Conservation (phyloP, 805 yeast genomes). For the Zygosaccharomyces rouxii region DNA sequence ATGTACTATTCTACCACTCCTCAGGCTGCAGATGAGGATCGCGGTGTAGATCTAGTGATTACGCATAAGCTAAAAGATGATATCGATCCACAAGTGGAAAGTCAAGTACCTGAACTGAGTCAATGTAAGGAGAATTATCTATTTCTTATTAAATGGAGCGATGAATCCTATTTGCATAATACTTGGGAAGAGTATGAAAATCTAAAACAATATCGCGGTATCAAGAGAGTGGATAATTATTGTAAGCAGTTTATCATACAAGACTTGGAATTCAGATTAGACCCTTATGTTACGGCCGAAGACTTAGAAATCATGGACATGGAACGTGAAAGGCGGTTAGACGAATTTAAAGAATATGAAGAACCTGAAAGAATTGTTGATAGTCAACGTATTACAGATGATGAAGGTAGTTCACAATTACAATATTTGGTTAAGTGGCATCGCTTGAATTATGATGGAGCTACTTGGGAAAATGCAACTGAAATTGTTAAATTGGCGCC, state of each 20-base stretch:
- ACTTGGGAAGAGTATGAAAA: slow-evolving; percentile 78
- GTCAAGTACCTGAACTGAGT: slow-evolving; percentile 39
- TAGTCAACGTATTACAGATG: slow-evolving; percentile 60
- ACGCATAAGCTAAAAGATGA: slow-evolving; percentile 28
- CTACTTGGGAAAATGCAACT: slow-evolving; percentile 94
- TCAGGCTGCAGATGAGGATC: slow-evolving; percentile 34
- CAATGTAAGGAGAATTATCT: slow-evolving; percentile 58
- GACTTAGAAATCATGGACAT: slow-evolving; percentile 92
- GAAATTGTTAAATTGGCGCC: slow-evolving; percentile 83
- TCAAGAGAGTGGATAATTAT: slow-evolving; percentile 84
- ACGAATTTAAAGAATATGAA: slow-evolving; percentile 77
- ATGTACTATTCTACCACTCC: slow-evolving; percentile 29
- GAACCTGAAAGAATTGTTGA: slow-evolving; percentile 87
- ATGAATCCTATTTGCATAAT: slow-evolving; percentile 85
- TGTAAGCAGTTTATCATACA: slow-evolving; percentile 68
- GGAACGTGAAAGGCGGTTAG: slow-evolving; percentile 79
- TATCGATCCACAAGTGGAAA: slow-evolving; percentile 23
- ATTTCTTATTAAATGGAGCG: slow-evolving; percentile 79
- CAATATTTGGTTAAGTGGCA: slow-evolving; percentile 92
- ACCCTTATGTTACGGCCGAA: slow-evolving; percentile 80
- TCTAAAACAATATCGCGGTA: slow-evolving; percentile 57
- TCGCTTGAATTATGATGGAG: slow-evolving; percentile 86
- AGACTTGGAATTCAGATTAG: slow-evolving; percentile 73
- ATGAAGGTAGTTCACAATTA: slow-evolving; percentile 58
- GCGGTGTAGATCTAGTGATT: slow-evolving; percentile 28